Evolutionary conservation across 257 asterid species (phyloP).

Genomic region (Gentiana straminea): DNA sequence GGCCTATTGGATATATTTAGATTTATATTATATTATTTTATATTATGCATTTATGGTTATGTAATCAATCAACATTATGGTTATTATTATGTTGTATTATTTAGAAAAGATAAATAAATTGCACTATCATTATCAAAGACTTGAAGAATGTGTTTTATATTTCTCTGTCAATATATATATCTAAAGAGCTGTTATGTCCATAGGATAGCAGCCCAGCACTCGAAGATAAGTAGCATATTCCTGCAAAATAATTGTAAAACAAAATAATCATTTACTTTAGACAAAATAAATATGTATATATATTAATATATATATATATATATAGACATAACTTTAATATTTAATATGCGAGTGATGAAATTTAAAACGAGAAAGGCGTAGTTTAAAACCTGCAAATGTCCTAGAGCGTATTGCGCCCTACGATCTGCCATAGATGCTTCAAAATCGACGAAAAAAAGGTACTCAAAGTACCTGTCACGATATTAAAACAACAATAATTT

Average conservation of each 20-base stretch:
- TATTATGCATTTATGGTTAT: no score
- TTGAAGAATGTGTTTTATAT: no score
- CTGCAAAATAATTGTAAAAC: not conserved
- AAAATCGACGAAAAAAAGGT: conserved; percentile 82
- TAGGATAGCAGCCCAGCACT: conserved; percentile 21
- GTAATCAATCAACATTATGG: no score
- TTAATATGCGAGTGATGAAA: not conserved
- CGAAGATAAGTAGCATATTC: conserved; percentile 16
- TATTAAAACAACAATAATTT: no score
- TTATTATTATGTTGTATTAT: no score
- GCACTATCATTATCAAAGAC: no score
- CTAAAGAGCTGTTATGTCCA: conserved; percentile 3
- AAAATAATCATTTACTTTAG: not conserved
- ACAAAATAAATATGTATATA: conserved; percentile 4
- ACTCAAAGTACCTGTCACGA: conserved; percentile 76
- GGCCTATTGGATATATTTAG: no score
- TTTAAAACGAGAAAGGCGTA: not conserved
- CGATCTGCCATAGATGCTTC: conserved; percentile 95
- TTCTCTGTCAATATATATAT: no score
- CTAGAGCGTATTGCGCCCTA: conserved; percentile 70
- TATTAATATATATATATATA: not conserved
- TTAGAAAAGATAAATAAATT: no score
- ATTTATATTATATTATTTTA: no score
- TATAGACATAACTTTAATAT: no score
- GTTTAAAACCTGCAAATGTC: conserved; percentile 47